Evolutionary conservation across 495 filamentous ascomycete genomes (phyloP).

Genomic region (Oleoguttula mirabilis): DNA sequence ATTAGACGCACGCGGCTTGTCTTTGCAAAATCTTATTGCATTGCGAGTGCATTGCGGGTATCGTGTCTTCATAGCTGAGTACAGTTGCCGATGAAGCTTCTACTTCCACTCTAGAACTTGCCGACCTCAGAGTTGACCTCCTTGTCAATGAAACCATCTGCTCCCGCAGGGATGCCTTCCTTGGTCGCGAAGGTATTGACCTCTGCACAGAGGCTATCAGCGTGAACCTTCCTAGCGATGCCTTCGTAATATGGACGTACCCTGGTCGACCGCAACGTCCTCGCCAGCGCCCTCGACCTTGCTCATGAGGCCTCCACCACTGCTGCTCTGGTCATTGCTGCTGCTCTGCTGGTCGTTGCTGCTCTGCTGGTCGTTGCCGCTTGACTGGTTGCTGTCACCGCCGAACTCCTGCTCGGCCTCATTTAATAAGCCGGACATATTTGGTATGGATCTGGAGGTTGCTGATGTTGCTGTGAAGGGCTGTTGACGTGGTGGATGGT

Average conservation of each 20-base stretch:
- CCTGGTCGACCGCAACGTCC: conserved; percentile 5
- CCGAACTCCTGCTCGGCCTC: conserved; percentile 5
- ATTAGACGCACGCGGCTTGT: too few species aligned
- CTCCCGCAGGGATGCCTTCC: conserved; percentile 6
- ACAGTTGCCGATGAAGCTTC: too few species aligned
- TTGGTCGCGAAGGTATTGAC: conserved; percentile 11
- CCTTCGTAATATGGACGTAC: too few species aligned
- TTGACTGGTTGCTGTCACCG: conserved; percentile 1
- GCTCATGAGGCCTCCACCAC: neutral
- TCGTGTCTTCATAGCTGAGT: too few species aligned
- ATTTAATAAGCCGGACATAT: conserved; percentile 4
- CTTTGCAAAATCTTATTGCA: too few species aligned
- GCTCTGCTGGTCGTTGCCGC: conserved; percentile 9
- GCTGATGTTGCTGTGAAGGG: too few species aligned
- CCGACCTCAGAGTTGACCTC: conserved; percentile 5
- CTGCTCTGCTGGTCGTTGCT: conserved; percentile 7
- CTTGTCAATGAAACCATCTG: neutral
- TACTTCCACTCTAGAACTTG: conserved; percentile 4
- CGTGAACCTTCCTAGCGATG: too few species aligned
- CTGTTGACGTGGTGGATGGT: too few species aligned
- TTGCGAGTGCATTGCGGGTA: too few species aligned
- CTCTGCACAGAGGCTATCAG: too few species aligned
- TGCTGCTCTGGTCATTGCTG: conserved; percentile 3
- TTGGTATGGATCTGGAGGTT: too few species aligned
- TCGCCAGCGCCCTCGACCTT: conserved; percentile 4